These are phyloP conservation scores for Verticillium klebahnii DNA, from an alignment of 2,329 filamentous ascomycete genomes.

Conservation along the genomic window DNA sequence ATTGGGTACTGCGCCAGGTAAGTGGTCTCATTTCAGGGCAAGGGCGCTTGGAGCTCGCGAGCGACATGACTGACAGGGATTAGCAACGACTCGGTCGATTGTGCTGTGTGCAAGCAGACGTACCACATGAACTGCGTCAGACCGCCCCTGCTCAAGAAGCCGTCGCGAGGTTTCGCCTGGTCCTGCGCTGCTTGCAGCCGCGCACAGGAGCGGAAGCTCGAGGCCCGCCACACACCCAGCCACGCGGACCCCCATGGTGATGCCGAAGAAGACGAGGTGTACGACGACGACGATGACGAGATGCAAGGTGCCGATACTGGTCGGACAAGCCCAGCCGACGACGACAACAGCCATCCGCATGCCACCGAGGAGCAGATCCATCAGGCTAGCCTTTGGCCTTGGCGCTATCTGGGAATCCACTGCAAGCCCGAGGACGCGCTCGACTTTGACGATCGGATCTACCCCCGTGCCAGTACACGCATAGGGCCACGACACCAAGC, in stretches of 20 bases:
- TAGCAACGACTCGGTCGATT: slow-evolving; percentile 93
- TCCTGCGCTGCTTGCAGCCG: slow-evolving; percentile 94
- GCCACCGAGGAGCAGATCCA: slow-evolving; percentile 84
- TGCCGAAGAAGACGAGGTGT: slow-evolving; percentile 57
- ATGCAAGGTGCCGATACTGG: slow-evolving; percentile 51
- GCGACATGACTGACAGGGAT: slow-evolving; percentile 15
- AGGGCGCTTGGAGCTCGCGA: slow-evolving; percentile 4
- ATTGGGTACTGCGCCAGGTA: slow-evolving; percentile 86
- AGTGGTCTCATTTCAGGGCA: slow-evolving; percentile 18
- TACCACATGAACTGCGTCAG: slow-evolving; percentile 99
- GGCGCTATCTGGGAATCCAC: slow-evolving; percentile 91
- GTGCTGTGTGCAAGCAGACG: slow-evolving; percentile 88
- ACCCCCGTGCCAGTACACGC: slow-evolving; percentile 89
- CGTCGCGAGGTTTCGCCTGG: slow-evolving; percentile 96
- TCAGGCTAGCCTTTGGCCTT: slow-evolving; percentile 92
- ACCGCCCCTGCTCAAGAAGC: slow-evolving; percentile 89
- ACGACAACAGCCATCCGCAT: slow-evolving; percentile 49
- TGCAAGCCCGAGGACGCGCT: slow-evolving; percentile 92
- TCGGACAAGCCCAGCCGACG: slow-evolving; percentile 59
- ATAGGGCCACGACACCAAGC: slow-evolving; percentile 91
- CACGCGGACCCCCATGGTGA: slow-evolving; percentile 65
- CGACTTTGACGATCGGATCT: slow-evolving; percentile 96
- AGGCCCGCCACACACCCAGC: slow-evolving; percentile 81
- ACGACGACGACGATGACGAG: slow-evolving; percentile 70
- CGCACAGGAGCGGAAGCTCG: slow-evolving; percentile 88